Evolutionary conservation across 345 rosid species (phyloP).

Genomic region (Eucalyptus marginata): DNA sequence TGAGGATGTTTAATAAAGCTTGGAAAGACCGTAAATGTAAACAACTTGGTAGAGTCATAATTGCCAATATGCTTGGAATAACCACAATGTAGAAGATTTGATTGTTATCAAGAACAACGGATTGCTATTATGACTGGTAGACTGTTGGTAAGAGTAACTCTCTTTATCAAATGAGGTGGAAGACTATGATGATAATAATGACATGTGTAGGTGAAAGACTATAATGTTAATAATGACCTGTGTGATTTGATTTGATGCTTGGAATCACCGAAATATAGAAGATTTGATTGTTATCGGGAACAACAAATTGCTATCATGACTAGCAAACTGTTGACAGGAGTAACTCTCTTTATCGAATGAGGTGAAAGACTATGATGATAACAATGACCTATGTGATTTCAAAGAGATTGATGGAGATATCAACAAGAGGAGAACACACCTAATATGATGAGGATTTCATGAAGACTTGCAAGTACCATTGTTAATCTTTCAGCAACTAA

Average conservation of each 20-base stretch:
- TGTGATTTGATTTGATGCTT: neutral
- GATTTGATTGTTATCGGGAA: neutral
- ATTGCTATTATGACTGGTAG: neutral
- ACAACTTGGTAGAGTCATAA: neutral
- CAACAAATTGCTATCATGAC: neutral
- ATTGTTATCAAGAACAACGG: neutral
- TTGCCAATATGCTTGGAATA: neutral
- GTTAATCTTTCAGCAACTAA: neutral
- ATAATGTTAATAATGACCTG: neutral
- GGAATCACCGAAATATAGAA: too few relatives aligned
- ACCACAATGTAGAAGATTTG: neutral
- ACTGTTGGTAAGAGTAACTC: neutral
- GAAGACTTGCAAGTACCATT: neutral
- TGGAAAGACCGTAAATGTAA: neutral
- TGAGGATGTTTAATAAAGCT: neutral
- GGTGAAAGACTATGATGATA: too few relatives aligned
- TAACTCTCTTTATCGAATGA: too few relatives aligned
- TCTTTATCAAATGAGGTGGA: neutral
- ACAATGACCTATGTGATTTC: neutral
- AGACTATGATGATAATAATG: neutral
- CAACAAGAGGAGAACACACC: neutral
- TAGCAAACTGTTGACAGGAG: too few relatives aligned
- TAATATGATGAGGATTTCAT: neutral
- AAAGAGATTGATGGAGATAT: neutral
- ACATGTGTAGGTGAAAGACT: too few relatives aligned